A percentile compares a stretch with the other conserved stretches of the same genome.
phyloP scores from a whole-genome alignment of 441 rosid genomes.

The Erodium trifolium region DNA sequence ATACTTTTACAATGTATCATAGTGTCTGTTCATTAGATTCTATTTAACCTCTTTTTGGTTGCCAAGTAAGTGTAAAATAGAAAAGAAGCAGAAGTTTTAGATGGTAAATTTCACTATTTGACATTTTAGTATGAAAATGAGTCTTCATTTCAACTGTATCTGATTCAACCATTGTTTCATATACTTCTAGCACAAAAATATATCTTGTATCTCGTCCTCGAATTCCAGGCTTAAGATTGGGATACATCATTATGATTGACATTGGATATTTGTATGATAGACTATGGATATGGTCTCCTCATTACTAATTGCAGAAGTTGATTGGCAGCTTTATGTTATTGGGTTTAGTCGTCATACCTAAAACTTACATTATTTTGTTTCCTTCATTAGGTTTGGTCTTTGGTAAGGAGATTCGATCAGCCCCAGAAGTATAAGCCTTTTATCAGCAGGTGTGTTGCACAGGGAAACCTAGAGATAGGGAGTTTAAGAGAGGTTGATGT shows the following conservation, averaged over 20 bases:
- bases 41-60: not conserved
- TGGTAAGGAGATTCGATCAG: conserved; percentile 18
- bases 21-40: conserved; percentile 6
- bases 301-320: not conserved
- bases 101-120: not conserved
- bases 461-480: conserved; percentile 16
- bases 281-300: not conserved
- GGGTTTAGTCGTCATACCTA: not conserved
- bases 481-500: conserved; percentile 17
- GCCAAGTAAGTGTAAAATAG: not conserved
- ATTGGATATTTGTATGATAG: too few species aligned
- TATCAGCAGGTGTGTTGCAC: conserved; percentile 15
- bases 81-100: not conserved
- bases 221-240: not conserved
- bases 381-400: conserved; percentile 14
- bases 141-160: not conserved
- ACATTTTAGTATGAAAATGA: not conserved
- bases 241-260: too few species aligned
- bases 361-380: not conserved
- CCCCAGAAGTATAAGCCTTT: conserved; percentile 19
- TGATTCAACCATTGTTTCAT: not conserved
- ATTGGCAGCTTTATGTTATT: not conserved
- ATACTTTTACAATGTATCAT: not conserved
- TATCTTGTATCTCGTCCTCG: not conserved
- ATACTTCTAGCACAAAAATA: not conserved